Evolutionary conservation across 805 yeast species (phyloP).

Genomic region (Barnettozyma wickerhamii): DNA sequence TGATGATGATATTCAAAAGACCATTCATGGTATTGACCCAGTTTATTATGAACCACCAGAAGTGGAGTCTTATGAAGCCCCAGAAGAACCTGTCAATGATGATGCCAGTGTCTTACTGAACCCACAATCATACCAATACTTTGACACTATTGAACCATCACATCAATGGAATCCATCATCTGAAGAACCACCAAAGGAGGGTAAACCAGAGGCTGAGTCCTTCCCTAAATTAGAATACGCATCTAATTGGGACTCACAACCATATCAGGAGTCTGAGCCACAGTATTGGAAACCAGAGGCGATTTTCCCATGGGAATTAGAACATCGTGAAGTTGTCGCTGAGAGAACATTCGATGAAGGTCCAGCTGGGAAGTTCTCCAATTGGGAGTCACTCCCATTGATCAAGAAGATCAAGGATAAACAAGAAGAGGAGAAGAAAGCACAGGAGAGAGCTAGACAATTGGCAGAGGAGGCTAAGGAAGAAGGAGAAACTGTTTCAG

Average conservation of each 20-base stretch:
- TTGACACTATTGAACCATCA: constrained; percentile 16
- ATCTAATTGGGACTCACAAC: constrained; percentile 2
- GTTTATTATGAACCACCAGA: constrained; percentile 11
- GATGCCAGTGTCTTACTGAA: constrained; percentile 14
- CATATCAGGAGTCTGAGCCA: not conserved
- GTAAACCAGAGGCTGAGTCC: constrained; percentile 24
- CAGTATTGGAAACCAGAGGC: constrained; percentile 17
- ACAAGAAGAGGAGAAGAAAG: constrained; percentile 9
- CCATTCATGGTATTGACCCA: constrained; percentile 24
- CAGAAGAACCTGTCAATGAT: not conserved
- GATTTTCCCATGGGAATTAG: constrained; percentile 30
- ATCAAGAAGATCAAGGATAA: constrained; percentile 19
- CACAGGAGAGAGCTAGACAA: constrained; percentile 6
- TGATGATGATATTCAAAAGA: constrained; percentile 12
- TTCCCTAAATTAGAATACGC: constrained; percentile 15
- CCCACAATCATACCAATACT: constrained; percentile 21
- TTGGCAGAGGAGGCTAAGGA: constrained; percentile 17
- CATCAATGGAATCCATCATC: constrained; percentile 40
- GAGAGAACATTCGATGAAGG: constrained; percentile 22
- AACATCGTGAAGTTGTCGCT: constrained; percentile 10
- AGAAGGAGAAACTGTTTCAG: too few relatives aligned
- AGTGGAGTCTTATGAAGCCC: not conserved
- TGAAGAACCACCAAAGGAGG: constrained; percentile 38
- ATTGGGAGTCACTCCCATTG: constrained; percentile 22
- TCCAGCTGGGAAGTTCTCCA: constrained; percentile 8